A percentile compares a stretch with the other conserved stretches of the same genome.
Evolutionary conservation across 306 rosid species (phyloP).

Genomic region (Chamaecrista fasciculata): DNA sequence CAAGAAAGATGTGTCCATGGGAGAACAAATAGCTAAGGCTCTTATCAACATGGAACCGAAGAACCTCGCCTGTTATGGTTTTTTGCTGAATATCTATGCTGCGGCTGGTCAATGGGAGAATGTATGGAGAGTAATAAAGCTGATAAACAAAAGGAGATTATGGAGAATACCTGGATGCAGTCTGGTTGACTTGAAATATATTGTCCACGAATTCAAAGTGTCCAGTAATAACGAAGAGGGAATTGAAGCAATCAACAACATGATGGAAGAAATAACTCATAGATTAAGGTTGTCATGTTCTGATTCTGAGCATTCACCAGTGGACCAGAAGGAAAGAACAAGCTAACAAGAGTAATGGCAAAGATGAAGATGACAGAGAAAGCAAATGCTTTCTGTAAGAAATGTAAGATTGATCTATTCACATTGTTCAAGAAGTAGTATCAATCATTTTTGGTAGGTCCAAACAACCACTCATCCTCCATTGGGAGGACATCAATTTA

Average conservation of each 20-base stretch:
- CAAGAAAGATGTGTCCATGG: conserved; percentile 48
- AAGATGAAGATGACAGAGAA: conserved; percentile 25
- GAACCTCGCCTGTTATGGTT: conserved; percentile 50
- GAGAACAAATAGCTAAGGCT: conserved; percentile 55
- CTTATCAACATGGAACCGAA: conserved; percentile 57
- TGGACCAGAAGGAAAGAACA: not conserved
- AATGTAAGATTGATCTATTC: conserved; percentile 13
- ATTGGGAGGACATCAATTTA: conserved; percentile 19
- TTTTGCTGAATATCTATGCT: conserved; percentile 63
- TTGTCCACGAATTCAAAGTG: conserved; percentile 57
- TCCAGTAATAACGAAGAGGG: conserved; percentile 35
- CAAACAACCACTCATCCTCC: conserved; percentile 6
- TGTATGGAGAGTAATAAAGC: conserved; percentile 49
- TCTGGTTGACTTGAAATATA: conserved; percentile 64
- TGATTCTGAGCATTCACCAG: conserved; percentile 11
- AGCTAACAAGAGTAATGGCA: conserved; percentile 1
- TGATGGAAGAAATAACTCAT: conserved; percentile 39
- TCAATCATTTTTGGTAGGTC: conserved; percentile 10
- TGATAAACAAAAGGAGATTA: conserved; percentile 46
- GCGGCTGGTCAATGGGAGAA: conserved; percentile 69
- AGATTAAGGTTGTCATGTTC: conserved; percentile 30
- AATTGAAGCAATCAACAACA: conserved; percentile 29
- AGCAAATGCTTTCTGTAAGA: not conserved
- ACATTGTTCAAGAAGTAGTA: conserved; percentile 4
- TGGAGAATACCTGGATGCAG: conserved; percentile 56